Evolutionary conservation across 2,329 filamentous ascomycete genomes (phyloP).

Genomic region (Oidium heveae): DNA sequence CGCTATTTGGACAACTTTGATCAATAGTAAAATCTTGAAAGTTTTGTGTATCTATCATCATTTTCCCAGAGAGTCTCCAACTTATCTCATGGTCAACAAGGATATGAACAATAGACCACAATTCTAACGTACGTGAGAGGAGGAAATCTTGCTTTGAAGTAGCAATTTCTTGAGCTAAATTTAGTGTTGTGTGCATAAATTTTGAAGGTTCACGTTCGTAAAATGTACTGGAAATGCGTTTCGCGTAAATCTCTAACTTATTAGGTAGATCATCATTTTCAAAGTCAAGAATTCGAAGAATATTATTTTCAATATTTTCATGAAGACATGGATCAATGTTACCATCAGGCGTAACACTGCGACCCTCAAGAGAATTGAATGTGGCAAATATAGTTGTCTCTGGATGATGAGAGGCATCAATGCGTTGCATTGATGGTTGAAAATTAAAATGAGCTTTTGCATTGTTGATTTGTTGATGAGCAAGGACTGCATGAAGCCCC

Average conservation of each 20-base stretch:
- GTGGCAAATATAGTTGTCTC: slow-evolving; percentile 16
- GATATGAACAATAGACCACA: slow-evolving; percentile 40
- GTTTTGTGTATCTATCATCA: slow-evolving; percentile 3
- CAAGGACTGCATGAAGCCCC: slow-evolving; percentile 35
- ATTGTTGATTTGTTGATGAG: slow-evolving; percentile 31
- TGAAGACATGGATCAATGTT: slow-evolving; percentile 14
- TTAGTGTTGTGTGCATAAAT: slow-evolving; percentile 32
- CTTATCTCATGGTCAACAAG: slow-evolving; percentile 33
- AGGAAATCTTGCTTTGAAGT: slow-evolving; percentile 25
- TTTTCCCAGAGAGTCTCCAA: slow-evolving; percentile 20
- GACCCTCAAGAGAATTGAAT: slow-evolving; percentile 11
- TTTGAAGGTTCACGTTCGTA: slow-evolving; percentile 32
- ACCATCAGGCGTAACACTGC: slow-evolving; percentile 9
- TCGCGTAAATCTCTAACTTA: slow-evolving; percentile 35
- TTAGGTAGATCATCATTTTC: slow-evolving; percentile 32
- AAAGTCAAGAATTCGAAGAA: slow-evolving; percentile 31
- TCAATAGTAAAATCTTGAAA: slow-evolving; percentile 7
- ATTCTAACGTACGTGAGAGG: slow-evolving; percentile 30
- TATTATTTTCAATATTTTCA: slow-evolving; percentile 13
- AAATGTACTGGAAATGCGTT: slow-evolving; percentile 28
- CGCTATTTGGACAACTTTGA: slow-evolving; percentile 3
- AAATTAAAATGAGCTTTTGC: slow-evolving; percentile 26
- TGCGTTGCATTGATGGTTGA: slow-evolving; percentile 18
- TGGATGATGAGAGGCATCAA: slow-evolving; percentile 34
- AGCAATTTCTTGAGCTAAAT: slow-evolving; percentile 22